Evolutionary conservation across 2,329 filamentous ascomycete genomes (phyloP).

Genomic region (Endocalyx cinctus): DNA sequence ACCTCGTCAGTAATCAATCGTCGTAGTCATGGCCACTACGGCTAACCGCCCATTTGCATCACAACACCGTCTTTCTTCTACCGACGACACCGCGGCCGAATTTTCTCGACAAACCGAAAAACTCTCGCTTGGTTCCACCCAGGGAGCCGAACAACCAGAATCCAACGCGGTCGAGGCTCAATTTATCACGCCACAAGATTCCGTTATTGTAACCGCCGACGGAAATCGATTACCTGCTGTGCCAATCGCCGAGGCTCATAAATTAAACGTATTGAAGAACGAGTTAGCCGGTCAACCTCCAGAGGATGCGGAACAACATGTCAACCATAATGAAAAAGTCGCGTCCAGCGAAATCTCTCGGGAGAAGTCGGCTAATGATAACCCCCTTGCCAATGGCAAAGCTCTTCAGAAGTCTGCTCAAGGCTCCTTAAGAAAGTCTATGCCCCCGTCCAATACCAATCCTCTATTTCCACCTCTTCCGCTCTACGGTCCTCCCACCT

Average conservation of each 20-base stretch:
- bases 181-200: slow-evolving; percentile 66
- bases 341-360: not conserved
- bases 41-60: too few species aligned
- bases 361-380: slow-evolving; percentile 10
- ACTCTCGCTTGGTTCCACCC: slow-evolving; percentile 38
- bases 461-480: slow-evolving; percentile 82
- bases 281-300: slow-evolving; percentile 30
- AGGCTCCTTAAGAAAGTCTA: slow-evolving; percentile 40
- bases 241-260: slow-evolving; percentile 64
- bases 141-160: slow-evolving; percentile 22
- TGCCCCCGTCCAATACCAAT: slow-evolving; percentile 66
- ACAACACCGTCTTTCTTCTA: slow-evolving; percentile 16
- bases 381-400: slow-evolving; percentile 24
- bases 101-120: slow-evolving; percentile 60
- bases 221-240: slow-evolving; percentile 64
- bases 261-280: slow-evolving; percentile 60
- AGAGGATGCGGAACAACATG: slow-evolving; percentile 21
- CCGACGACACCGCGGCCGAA: slow-evolving; percentile 42
- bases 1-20: slow-evolving; percentile 4
- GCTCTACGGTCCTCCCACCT: slow-evolving; percentile 70
- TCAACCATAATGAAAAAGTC: slow-evolving; percentile 23
- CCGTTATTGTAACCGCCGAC: slow-evolving; percentile 64
- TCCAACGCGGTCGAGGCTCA: slow-evolving; percentile 57
- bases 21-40: too few species aligned
- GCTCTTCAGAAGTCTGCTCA: slow-evolving; percentile 40